A percentile compares a stretch with the other conserved stretches of the same genome.
Conservation (phyloP, 371 early-diverging fungal species). For the Lichtheimia hyalospora region DNA sequence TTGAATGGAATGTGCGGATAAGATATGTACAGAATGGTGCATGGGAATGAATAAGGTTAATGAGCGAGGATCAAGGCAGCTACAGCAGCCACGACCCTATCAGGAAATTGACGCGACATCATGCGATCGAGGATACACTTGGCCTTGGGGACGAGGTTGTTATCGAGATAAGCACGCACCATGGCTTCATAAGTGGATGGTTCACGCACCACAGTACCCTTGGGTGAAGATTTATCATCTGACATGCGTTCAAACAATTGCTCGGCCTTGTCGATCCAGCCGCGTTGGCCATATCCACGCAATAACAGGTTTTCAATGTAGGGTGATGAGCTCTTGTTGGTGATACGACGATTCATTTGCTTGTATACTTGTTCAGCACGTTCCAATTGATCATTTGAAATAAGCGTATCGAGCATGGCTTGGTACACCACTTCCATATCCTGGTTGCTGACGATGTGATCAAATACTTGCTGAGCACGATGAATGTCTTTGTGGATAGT, state of each 20-base stretch:
- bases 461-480: constrained; percentile 50
- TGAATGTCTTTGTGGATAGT: constrained; percentile 52
- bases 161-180: constrained; percentile 57
- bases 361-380: constrained; percentile 48
- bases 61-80: constrained; percentile 23
- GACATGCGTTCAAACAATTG: constrained; percentile 56
- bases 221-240: constrained; percentile 34
- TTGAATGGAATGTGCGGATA: too few species aligned
- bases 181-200: constrained; percentile 68
- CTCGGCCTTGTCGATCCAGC: constrained; percentile 45
- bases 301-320: constrained; percentile 66
- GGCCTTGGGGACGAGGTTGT: constrained; percentile 42
- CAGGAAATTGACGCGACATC: constrained; percentile 47
- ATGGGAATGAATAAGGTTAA: not conserved
- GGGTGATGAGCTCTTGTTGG: constrained; percentile 47
- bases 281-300: constrained; percentile 56
- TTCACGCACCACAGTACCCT: constrained; percentile 39
- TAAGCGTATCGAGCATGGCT: constrained; percentile 57
- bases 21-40: not conserved
- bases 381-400: constrained; percentile 38
- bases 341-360: constrained; percentile 22
- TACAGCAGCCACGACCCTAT: constrained; percentile 43
- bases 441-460: constrained; percentile 36
- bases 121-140: constrained; percentile 38
- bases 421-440: constrained; percentile 56